Base-by-base conservation (phyloP, 108 stramenopile species). In the Cyclostephanos tholiformis region DNA sequence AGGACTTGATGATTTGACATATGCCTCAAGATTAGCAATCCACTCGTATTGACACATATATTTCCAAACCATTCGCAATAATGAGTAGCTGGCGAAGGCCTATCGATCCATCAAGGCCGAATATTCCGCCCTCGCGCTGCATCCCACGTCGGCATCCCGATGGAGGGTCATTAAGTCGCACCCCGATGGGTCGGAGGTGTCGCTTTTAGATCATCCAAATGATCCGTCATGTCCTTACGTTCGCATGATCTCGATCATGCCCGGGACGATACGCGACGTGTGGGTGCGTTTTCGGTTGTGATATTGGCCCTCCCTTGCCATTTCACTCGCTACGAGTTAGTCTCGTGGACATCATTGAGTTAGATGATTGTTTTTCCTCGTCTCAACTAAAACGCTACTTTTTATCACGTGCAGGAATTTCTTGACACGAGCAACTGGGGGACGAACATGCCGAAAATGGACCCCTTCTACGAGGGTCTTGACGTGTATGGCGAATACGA, bases 161-260 rank as follows among this genome's bases (percentile, higher is more conserved):
- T 17, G 51, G 25, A 29, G 25, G 14, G 4, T 25, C 60, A 63
- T 49, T 32, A 63, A 49, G 14, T 63, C 12, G 22, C 71, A 72
- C 35, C 2, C 51, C n/a, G 84, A 89, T 32, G 79, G 83, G 29
- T 75, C 84, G 26, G 29, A 73, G 61, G 83, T 89, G 3, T 72
- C 76, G 35, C 50, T 89, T 48, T 46, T 89, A 23, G 67, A 87
- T 36, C 89, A 89, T 65, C 73, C 76, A 7, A 61, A 69, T 22
- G 89, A 89, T 59, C 85, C 89, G 23, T 14, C 46, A 6, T 89
- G 89, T 64, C 89, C 89, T n/a, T 89, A 89, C 58, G 86, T 89
- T 10, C 73, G 75, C 52, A 89, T 89, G 89, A 85, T 65, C 46
- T 71, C 80, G 0, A 58, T 84, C 10, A 82, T 89, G 64, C 86